Evolutionary conservation across 352 stramenopile genomes (phyloP).

Genomic region (Lagenidium sp.): DNA sequence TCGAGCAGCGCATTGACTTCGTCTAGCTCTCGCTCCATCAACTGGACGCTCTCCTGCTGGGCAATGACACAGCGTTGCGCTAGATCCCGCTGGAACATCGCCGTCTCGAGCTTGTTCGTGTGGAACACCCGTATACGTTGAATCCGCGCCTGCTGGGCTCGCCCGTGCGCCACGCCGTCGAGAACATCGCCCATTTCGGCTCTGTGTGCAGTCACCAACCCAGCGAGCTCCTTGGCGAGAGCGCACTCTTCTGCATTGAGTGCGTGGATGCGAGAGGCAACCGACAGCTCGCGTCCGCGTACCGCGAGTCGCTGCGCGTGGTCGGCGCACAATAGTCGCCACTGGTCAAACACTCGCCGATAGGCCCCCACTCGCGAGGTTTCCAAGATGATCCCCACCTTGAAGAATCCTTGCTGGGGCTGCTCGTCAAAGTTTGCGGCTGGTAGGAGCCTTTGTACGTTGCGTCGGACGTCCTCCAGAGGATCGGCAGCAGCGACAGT

Average conservation of each 20-base stretch:
- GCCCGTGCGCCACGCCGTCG: slow-evolving; percentile 1
- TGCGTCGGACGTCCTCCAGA: too few relatives aligned
- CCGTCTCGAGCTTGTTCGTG: slow-evolving; percentile 7
- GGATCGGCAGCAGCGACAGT: too few relatives aligned
- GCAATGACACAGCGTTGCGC: slow-evolving; percentile 22
- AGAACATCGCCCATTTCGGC: slow-evolving; percentile 8
- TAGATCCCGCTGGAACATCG: slow-evolving; percentile 13
- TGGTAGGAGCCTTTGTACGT: too few relatives aligned
- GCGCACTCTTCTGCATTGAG: slow-evolving; percentile 21
- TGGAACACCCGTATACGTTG: slow-evolving; percentile 11
- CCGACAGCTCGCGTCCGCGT: slow-evolving; percentile 3
- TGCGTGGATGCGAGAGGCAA: slow-evolving; percentile 9
- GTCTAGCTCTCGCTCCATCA: slow-evolving; percentile 28
- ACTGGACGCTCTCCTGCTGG: slow-evolving; percentile 23
- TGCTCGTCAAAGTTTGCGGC: slow-evolving; percentile 17
- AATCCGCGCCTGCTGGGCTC: slow-evolving; percentile 8
- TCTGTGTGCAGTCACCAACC: slow-evolving; percentile 9
- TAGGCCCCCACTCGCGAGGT: slow-evolving; percentile 8
- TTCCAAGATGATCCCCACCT: slow-evolving; percentile 16
- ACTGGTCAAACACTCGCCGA: slow-evolving; percentile 12
- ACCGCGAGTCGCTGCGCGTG: slow-evolving; percentile 10
- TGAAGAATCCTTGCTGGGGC: slow-evolving; percentile 19
- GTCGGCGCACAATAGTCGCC: slow-evolving; percentile 11
- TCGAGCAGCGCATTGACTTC: slow-evolving; percentile 19
- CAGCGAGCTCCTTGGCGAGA: slow-evolving; percentile 13